Evolutionary conservation across 148 eudicot species (phyloP).

Genomic region (Vaccinium myrtillus): DNA sequence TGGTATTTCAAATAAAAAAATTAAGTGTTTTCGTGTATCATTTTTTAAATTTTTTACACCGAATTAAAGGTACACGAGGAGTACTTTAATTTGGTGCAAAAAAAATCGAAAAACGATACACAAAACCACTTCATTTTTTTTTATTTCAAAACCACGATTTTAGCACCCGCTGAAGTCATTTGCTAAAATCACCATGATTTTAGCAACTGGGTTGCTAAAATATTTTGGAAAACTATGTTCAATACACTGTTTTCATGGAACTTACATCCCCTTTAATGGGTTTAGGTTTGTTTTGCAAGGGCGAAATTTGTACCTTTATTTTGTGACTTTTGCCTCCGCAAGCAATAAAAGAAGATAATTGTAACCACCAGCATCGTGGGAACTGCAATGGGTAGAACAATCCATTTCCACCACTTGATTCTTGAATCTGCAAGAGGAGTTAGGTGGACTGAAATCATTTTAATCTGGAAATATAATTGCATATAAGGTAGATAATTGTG

Average conservation of each 20-base stretch:
- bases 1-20: too few relatives aligned
- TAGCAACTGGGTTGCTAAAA: too few relatives aligned
- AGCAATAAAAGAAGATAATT: neutral
- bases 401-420: conserved; percentile 2
- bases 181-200: too few relatives aligned
- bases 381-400: neutral
- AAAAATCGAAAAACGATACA: too few relatives aligned
- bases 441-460: neutral
- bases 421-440: neutral
- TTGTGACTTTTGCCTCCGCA: neutral
- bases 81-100: too few relatives aligned
- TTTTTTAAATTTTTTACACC: too few relatives aligned
- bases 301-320: neutral
- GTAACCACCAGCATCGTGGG: neutral
- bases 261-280: neutral
- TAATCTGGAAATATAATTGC: neutral
- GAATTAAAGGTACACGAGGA: too few relatives aligned
- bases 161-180: too few relatives aligned
- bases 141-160: too few relatives aligned
- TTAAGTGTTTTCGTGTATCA: too few relatives aligned
- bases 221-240: too few relatives aligned
- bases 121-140: too few relatives aligned
- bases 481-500: neutral
- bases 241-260: neutral
- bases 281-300: neutral